These are phyloP conservation scores for Suhomyces sp. DNA, from an alignment of 805 yeast genomes.

Conservation along the genomic window DNA sequence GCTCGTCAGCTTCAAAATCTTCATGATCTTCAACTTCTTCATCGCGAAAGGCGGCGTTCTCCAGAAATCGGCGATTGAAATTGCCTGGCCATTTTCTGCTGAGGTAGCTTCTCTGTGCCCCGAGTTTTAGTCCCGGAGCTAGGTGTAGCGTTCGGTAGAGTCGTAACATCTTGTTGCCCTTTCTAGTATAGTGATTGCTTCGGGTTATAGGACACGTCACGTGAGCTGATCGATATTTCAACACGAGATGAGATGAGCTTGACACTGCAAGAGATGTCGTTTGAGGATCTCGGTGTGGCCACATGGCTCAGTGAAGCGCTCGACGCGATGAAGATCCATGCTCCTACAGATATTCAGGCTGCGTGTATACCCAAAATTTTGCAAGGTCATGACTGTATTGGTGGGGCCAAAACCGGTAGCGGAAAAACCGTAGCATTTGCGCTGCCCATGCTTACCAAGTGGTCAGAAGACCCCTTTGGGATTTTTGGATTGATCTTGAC, in stretches of 20 bases:
- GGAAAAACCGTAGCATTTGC: constrained; percentile 98
- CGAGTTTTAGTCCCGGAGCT: background rate
- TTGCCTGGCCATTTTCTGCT: background rate
- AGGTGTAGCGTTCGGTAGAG: background rate
- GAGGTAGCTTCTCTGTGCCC: background rate
- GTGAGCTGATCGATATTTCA: background rate
- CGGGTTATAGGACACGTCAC: background rate
- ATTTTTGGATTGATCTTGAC: constrained; percentile 86
- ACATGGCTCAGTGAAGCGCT: constrained; percentile 85
- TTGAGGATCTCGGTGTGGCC: constrained; percentile 69
- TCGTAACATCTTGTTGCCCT: background rate
- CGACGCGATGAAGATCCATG: constrained; percentile 71
- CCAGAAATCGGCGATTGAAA: background rate
- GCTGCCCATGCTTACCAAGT: constrained; percentile 90
- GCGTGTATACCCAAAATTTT: constrained; percentile 88
- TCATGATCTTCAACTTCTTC: background rate
- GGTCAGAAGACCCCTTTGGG: constrained; percentile 95
- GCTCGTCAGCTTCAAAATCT: background rate
- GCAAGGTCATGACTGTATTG: constrained; percentile 86
- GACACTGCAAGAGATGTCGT: constrained; percentile 30
- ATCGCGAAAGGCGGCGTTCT: background rate
- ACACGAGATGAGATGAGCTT: background rate
- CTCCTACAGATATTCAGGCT: constrained; percentile 83
- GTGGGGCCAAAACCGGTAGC: constrained; percentile 97
- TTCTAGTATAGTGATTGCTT: background rate